Evolutionary conservation across 495 filamentous ascomycete species (phyloP), one percentile per base, ranked within the genome.

Genomic region (Astrocystis sublimbata): DNA sequence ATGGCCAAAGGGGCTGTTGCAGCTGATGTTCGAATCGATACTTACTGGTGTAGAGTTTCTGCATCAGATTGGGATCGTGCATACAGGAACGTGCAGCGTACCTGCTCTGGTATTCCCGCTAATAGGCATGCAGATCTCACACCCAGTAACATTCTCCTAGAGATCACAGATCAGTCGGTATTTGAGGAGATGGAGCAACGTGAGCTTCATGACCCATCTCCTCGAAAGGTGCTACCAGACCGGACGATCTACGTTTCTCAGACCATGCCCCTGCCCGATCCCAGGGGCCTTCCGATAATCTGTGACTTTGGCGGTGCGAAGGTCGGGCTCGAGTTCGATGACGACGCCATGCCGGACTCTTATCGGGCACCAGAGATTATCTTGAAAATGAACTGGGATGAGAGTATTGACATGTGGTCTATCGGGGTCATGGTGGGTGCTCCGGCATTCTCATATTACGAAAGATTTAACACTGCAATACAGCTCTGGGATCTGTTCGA

Each of bases 291-390:
- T 15, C 46, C 19, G 21, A 19, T 38, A 2, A 33, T 40, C 19
- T 54, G 51, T 9, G 51, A 54, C 10, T 54, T 54, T 40, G 35
- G 33, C 13, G 19, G 4, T n/a, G 17, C 51, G 15, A 24, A 24
- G 3, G n/a, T 54, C 17, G 51, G 35, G 19, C 12, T 19, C 33
- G n/a, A 40, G 6, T 9, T 24, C 21, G 21, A 6, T 13, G 50
- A 33, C 9, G 31, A 23, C 24, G 30, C 24, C 19, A 23, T 24
- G 21, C 31, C 33, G n/a, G 10, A n/a, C 19, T 0, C 8, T 21
- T 54, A 26, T 40, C 19, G 51, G n/a, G 31, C 51, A n/a, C 51
- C 33, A n/a, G 51, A 54, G 35, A 24, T 54, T 7, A 54, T 40
- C 3, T 6, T 54, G 9, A 23, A 54, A 1, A 26, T 40, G 19